Evolutionary conservation across 345 rosid species (phyloP), one percentile per base, ranked within the genome.

Genomic region (Jatropha curcas): DNA sequence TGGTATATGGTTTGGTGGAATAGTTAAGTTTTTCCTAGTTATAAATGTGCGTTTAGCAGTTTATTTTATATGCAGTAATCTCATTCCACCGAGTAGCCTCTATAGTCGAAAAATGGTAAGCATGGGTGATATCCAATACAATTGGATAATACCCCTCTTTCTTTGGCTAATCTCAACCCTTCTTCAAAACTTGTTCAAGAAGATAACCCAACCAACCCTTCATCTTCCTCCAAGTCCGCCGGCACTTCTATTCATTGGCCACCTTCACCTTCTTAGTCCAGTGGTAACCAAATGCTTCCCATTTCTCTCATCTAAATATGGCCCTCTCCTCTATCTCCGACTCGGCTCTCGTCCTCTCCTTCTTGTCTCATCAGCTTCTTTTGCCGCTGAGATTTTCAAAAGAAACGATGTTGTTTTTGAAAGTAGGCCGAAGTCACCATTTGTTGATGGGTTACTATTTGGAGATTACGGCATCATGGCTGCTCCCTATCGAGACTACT

Each of bases 181-280:
- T 37, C 17, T 68, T 0, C 39, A 8, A 2, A 62, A 39, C 53
- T 6, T 68, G 43, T 73, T 74, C 74, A 76, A 72, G 20, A 79
- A 82, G n/a, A n/a, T n/a, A n/a, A 71, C 69, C 67, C 11, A 70
- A 20, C 41, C 33, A 35, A 25, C 61, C 27, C 79, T 69, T 60
- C 28, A 35, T 35, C 79, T 80, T 27, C 88, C 86, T 69, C 90
- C 86, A 3, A 83, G 86, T 50, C 88, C 88, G 35, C 80, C 82
- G 0, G 74, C 78, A 19, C 24, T 83, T 30, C 90, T 84, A 8
- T 4, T 83, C 56, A 82, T 82, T 30, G 87, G 87, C 59, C 90
- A 85, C 66, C 78, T 83, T 34, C 90, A 83, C 71, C 83, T 75
- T 57, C 74, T 83, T 16, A 72, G 69, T 34, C 68, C 74, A 65